Conservation (phyloP, 176 grass and related monocot species). For the Rhynchospora tenuis region DNA sequence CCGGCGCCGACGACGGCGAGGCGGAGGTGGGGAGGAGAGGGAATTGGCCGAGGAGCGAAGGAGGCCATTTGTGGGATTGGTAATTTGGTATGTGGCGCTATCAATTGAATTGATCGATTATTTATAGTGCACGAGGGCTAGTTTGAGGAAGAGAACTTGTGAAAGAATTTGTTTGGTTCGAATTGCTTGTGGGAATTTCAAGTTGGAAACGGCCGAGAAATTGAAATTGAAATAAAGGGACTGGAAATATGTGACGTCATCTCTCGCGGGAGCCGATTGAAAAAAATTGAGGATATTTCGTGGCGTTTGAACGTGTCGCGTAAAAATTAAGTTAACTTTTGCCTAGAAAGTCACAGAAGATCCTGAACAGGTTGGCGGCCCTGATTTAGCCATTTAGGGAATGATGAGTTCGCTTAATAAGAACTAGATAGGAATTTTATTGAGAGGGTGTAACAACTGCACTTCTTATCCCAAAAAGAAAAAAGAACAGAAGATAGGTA, state of each 20-base stretch:
- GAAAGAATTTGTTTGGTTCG: not conserved
- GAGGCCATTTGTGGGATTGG: not conserved
- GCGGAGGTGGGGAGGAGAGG: slow-evolving; percentile 19
- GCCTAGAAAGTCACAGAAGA: not conserved
- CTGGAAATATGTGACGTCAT: not conserved
- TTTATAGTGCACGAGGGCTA: not conserved
- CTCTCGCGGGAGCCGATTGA: not conserved
- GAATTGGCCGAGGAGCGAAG: slow-evolving; percentile 10
- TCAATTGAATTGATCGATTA: not conserved
- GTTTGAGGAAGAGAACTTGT: not conserved
- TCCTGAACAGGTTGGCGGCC: not conserved
- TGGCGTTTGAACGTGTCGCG: not conserved
- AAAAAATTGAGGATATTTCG: not conserved
- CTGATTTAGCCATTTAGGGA: not conserved
- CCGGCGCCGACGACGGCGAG: slow-evolving; percentile 73
- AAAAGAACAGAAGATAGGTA: no score
- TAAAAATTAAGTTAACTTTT: not conserved
- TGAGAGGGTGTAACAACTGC: no score
- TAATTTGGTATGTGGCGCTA: no score
- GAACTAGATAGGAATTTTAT: no score
- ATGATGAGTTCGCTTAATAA: not conserved
- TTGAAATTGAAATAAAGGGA: not conserved
- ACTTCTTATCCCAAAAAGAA: no score
- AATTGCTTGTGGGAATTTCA: slow-evolving; percentile 9
- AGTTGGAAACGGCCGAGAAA: slow-evolving; percentile 1